Evolutionary conservation across 169 alveolate species (phyloP), one percentile per base, ranked within the genome.

Genomic region (Condylostoma magnum): DNA sequence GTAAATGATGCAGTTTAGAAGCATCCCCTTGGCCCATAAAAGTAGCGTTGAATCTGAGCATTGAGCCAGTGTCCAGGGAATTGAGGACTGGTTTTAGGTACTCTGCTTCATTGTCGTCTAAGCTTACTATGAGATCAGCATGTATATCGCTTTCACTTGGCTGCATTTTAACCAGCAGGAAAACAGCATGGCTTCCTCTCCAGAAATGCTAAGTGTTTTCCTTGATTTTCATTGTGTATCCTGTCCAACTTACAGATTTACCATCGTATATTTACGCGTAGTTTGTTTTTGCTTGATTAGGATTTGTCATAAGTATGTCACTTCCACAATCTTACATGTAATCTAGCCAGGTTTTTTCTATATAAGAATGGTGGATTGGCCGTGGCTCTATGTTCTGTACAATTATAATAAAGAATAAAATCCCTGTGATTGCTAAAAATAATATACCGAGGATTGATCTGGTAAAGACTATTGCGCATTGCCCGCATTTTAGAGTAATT

Each of bases 181-280:
- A 20, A 47, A 67, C 66, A 3, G 76, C 60, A 67, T 67, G 76
- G 2, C 50, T 53, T n/a, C 76, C 76, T 50, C 53, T 67, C 27
- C 46, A 67, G 25, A 38, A 67, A 3, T 22, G 18, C 3, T 41
- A 38, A 8, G 46, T 18, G 10, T 50, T 67, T 50, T 67, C 76
- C 2, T 47, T 46, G 6, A 53, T 46, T 30, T 50, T 67, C 67
- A 67, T 51, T 12, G 50, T 15, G 36, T 48, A 67, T 8, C 76
- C 76, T 47, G 46, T 34, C 65, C 76, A 67, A 12, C 36, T 18
- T 3, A 67, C 44, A 43, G 66, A 48, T 67, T 50, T 67, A 0
- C 65, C 66, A 6, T 47, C 36, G 28, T 48, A 67, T n/a, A 48
- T 25, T 50, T 15, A 15, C 1, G 60, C 63, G 34, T 48, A 67